These are phyloP conservation scores for Termitomyces sp. DNA, from an alignment of 768 basidiomycete genomes.

Conservation along the genomic window DNA sequence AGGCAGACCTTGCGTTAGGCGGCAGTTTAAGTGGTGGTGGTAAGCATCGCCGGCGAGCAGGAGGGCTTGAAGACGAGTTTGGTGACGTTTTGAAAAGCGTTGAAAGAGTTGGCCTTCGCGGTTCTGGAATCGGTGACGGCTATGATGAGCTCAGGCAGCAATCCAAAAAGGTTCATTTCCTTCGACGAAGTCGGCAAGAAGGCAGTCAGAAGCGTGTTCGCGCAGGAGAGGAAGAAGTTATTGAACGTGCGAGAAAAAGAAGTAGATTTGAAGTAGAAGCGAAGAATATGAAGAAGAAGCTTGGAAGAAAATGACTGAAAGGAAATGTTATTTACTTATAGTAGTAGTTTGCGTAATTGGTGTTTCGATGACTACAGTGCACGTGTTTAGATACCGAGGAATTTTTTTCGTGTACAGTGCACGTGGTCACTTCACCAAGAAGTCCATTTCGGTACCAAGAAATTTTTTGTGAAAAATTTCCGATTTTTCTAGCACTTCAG, in stretches of 20 bases:
- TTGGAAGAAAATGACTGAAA: slow-evolving; percentile 5
- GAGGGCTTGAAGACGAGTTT: slow-evolving; percentile 82
- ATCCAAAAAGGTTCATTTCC: slow-evolving; percentile 56
- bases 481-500: no score
- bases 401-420: no score
- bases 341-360: background rate
- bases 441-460: no score
- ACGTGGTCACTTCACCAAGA: no score
- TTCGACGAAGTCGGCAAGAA: slow-evolving; percentile 51
- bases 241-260: slow-evolving; percentile 31
- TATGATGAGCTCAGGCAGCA: slow-evolving; percentile 76
- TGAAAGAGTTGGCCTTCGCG: slow-evolving; percentile 31
- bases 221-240: slow-evolving; percentile 17
- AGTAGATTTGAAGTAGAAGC: slow-evolving; percentile 47
- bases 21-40: slow-evolving; percentile 47
- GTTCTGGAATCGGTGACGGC: slow-evolving; percentile 50
- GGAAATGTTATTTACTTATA: background rate
- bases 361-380: no score
- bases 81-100: slow-evolving; percentile 69
- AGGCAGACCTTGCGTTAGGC: slow-evolving; percentile 85
- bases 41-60: slow-evolving; percentile 52
- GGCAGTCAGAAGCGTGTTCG: slow-evolving; percentile 22
- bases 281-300: slow-evolving; percentile 35
- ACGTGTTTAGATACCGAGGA: no score
- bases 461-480: no score